Base-by-base conservation (phyloP, 176 grass and related monocot species). In the Raddia distichophylla region DNA sequence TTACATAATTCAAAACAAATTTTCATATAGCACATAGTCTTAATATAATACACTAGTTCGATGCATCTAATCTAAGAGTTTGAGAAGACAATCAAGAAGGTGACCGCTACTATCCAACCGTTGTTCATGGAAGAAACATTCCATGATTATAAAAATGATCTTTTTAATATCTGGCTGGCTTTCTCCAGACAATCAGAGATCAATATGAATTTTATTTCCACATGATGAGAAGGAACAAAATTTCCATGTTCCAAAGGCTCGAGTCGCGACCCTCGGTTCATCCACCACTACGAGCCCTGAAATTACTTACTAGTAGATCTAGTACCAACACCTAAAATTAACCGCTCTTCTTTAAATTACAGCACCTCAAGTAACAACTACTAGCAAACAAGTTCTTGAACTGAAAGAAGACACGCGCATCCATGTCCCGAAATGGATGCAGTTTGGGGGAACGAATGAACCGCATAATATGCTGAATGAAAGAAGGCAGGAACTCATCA, bases 241-340 rank as follows among this genome's bases (percentile, higher is more conserved):
- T 7, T 7, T 44, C 10, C 8, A 75, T 43, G 37, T 4, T 61
- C 61, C 16, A 42, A 74, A 47, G 8, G 6, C 62, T 69, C 46
- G 17, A 85, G 58, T 71, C 27, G 84, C 18, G 9, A 49, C 37
- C 12, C 1, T 59, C 22, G 32, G 51, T 48, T 83, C 67, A 50
- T 14, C 68, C 42, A 83, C 18, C 8, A 10, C 51, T 72, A 27
- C 19, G 33, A 14, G 10, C 49, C 80, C 32, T 73, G 54, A 58
- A 60, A 73, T 49, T 27, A 27, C 37, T 66, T 10, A 42, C 74
- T 22, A 22, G 42, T 9, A 73, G 32, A 87, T 77, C 73, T 72
- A n/a, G n/a, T n/a, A 58, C 5, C 40, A 69, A n/a, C 15, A 56
- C 58, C 62, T 12, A 62, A 56, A 70, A 89, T 62, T 73, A 58